Conservation (phyloP, 192 early-diverging fungal genomes). For the Backusella morwellensis region DNA sequence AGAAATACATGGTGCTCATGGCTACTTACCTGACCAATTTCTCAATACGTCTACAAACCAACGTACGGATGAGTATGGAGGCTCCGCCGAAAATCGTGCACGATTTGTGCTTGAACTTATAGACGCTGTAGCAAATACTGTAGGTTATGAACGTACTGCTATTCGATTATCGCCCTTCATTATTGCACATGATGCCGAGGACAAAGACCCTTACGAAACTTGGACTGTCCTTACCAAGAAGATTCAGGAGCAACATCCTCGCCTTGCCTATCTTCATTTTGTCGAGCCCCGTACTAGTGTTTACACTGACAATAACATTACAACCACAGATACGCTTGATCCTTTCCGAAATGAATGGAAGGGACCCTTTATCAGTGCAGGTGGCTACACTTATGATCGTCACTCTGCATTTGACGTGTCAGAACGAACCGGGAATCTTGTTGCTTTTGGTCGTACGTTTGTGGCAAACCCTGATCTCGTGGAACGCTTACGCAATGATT, state of each 20-base stretch:
- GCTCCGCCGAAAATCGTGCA: constrained; percentile 19
- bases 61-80: constrained; percentile 54
- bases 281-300: constrained; percentile 14
- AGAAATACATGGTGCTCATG: constrained; percentile 89
- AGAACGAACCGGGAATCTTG: constrained; percentile 22
- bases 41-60: constrained; percentile 73
- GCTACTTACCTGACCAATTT: constrained; percentile 82
- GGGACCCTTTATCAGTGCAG: constrained; percentile 19
- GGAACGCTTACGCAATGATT: constrained; percentile 11
- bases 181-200: constrained; percentile 17
- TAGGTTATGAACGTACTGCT: constrained; percentile 24
- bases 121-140: constrained; percentile 10
- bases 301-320: not conserved
- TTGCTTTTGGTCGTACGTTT: constrained; percentile 31
- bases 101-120: constrained; percentile 19
- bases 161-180: constrained; percentile 29
- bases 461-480: constrained; percentile 37
- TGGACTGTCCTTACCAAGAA: constrained; percentile 17
- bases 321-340: not conserved
- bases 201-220: constrained; percentile 17
- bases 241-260: constrained; percentile 22
- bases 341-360: constrained; percentile 14
- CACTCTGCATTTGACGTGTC: not conserved
- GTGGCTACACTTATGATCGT: constrained; percentile 17
- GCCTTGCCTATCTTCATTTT: constrained; percentile 32